Evolutionary conservation across 2,329 filamentous ascomycete genomes (phyloP).

Genomic region (Alternaria solani): DNA sequence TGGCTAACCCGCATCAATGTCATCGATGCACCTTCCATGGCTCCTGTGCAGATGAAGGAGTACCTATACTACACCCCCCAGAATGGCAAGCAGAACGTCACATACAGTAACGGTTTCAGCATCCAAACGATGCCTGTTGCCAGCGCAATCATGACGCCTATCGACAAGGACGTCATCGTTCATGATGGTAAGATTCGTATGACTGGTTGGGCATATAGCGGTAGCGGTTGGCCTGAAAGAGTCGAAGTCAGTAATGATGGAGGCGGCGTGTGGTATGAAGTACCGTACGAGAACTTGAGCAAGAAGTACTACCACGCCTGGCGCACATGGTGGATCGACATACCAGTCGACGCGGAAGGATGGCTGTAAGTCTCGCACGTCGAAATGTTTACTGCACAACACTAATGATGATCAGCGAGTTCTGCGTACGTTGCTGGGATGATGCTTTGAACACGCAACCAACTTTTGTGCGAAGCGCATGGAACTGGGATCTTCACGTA

Average conservation of each 20-base stretch:
- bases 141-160: slow-evolving; percentile 71
- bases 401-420: slow-evolving; percentile 37
- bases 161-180: slow-evolving; percentile 67
- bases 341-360: slow-evolving; percentile 64
- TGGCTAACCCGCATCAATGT: slow-evolving; percentile 71
- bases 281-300: slow-evolving; percentile 67
- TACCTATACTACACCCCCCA: slow-evolving; percentile 75
- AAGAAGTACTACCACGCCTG: slow-evolving; percentile 70
- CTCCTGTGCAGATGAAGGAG: slow-evolving; percentile 70
- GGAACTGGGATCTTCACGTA: slow-evolving; percentile 73
- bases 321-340: slow-evolving; percentile 69
- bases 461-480: slow-evolving; percentile 54
- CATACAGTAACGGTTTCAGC: slow-evolving; percentile 67
- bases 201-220: slow-evolving; percentile 57
- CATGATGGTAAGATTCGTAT: slow-evolving; percentile 67
- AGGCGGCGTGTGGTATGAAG: slow-evolving; percentile 70
- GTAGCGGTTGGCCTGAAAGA: slow-evolving; percentile 61
- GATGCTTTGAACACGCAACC: slow-evolving; percentile 58
- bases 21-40: slow-evolving; percentile 63
- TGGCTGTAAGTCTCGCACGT: slow-evolving; percentile 45
- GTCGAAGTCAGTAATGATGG: slow-evolving; percentile 72
- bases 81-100: slow-evolving; percentile 71
- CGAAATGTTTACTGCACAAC: not conserved
- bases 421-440: slow-evolving; percentile 56
- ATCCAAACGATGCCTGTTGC: slow-evolving; percentile 78